Evolutionary conservation across 192 early-diverging fungal species (phyloP).

Genomic region (Backusella luteola): DNA sequence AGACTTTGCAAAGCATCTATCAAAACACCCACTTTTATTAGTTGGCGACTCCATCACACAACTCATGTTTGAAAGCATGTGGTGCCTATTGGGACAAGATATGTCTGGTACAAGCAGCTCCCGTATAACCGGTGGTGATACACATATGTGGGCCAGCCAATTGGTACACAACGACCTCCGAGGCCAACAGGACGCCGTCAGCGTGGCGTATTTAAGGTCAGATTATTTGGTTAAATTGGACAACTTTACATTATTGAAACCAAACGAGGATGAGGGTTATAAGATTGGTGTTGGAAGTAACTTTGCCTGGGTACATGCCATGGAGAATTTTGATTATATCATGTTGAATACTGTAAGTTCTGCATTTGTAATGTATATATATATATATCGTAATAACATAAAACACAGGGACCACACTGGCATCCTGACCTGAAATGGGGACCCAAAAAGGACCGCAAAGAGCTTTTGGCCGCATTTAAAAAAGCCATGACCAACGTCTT

Average conservation of each 20-base stretch:
- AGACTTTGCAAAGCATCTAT: conserved; percentile 25
- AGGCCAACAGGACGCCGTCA: not conserved
- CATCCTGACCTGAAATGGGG: conserved; percentile 27
- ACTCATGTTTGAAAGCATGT: conserved; percentile 31
- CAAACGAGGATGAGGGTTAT: conserved; percentile 19
- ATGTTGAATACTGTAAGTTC: conserved; percentile 33
- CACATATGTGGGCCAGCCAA: conserved; percentile 8
- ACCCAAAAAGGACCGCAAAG: conserved; percentile 11
- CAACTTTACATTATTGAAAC: conserved; percentile 19
- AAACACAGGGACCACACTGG: conserved; percentile 29
- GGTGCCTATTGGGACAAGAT: conserved; percentile 27
- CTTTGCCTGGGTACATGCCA: conserved; percentile 29
- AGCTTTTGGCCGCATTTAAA: conserved; percentile 21
- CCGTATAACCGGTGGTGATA: conserved; percentile 21
- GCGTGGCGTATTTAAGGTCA: conserved; percentile 19
- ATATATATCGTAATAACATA: not conserved
- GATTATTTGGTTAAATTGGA: conserved; percentile 33
- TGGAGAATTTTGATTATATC: conserved; percentile 30
- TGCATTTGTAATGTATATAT: not conserved
- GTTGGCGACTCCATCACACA: conserved; percentile 40
- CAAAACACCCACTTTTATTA: conserved; percentile 29
- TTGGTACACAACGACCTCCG: not conserved
- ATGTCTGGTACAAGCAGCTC: conserved; percentile 2
- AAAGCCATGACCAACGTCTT: conserved; percentile 18
- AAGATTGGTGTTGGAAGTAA: conserved; percentile 28